Evolutionary conservation across 192 early-diverging fungal species (phyloP), one percentile per base, ranked within the genome.

Genomic region (Backusella circina): DNA sequence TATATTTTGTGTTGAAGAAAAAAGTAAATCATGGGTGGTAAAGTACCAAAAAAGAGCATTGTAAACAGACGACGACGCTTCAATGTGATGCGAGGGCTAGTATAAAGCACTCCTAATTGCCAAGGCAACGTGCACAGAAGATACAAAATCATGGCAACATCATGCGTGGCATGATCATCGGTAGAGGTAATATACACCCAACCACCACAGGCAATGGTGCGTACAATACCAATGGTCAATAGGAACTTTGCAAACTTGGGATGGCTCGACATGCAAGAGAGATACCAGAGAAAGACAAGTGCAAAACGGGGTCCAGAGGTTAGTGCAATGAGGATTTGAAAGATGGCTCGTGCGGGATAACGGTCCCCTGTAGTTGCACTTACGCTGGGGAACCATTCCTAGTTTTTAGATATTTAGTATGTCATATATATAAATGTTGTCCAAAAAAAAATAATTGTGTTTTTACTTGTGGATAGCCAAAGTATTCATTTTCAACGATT

Each of bases 151-250:
- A 94, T 94, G 76, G 90, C 90, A 65, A 93, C 84, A 65, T 94
- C 92, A 73, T 94, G 93, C 32, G 88, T 84, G 28, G 87, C 83
- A 79, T 92, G 92, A 79, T 94, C 90, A 70, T 94, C 93, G 31
- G 90, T 86, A 0, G 92, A 94, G 1, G 91, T 94, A 73, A 94
- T 85, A 73, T 93, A 94, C 10, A 92, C 90, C 93, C 93, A 94
- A n/a, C 93, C 92, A 36, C 90, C 93, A 61, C 91, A 92, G n/a
- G 91, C 85, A 31, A 90, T 74, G 21, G 92, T 92, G 54, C 93
- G 91, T 74, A 91, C 50, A 10, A 84, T 41, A 28, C 85, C 86
- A 33, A 86, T 47, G 67, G 75, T 33, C 54, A 85, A 54, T 70
- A 86, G 10, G 51, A 82, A 23, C 75, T 84, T 75, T 37, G 67